A percentile compares a stretch with the other conserved stretches of the same genome.
phyloP scores from a whole-genome alignment of 441 rosid species.

The Rhodomyrtus psidioides region DNA sequence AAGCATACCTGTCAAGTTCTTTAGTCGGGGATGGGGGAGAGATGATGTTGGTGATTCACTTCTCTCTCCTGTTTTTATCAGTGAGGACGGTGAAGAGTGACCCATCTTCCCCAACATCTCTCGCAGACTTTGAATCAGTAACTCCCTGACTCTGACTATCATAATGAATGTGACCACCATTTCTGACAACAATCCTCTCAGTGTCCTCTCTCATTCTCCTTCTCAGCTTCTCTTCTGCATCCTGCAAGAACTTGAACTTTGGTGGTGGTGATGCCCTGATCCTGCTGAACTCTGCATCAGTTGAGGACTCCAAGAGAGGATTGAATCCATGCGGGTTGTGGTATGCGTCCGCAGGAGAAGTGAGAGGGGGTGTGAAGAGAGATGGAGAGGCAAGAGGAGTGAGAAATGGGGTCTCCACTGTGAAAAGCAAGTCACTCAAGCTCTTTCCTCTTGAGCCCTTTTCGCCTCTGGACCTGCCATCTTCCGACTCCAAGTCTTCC shows the following conservation, averaged over 20 bases:
- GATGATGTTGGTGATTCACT: slow-evolving; percentile 9
- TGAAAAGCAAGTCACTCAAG: slow-evolving; percentile 56
- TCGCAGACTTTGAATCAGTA: slow-evolving; percentile 13
- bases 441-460: slow-evolving; percentile 53
- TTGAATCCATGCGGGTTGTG: slow-evolving; percentile 24
- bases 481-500: slow-evolving; percentile 90
- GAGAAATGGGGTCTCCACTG: slow-evolving; percentile 72
- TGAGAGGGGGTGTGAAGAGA: slow-evolving; percentile 76
- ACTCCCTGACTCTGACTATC: slow-evolving; percentile 11
- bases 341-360: slow-evolving; percentile 37
- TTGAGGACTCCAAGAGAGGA: slow-evolving; percentile 44
- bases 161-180: background rate
- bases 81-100: slow-evolving; percentile 41
- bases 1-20: slow-evolving; percentile 33
- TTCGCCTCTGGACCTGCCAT: slow-evolving; percentile 42
- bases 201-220: slow-evolving; percentile 33
- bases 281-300: slow-evolving; percentile 71
- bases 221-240: slow-evolving; percentile 83
- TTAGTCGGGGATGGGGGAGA: slow-evolving; percentile 10
- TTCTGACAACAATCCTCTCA: slow-evolving; percentile 9
- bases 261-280: slow-evolving; percentile 70
- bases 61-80: slow-evolving; percentile 33
- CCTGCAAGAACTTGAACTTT: slow-evolving; percentile 83
- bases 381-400: slow-evolving; percentile 90
- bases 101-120: slow-evolving; percentile 43